phyloP scores from a whole-genome alignment of 2,329 filamentous ascomycete species.

The Endoconidiophora polonica region DNA sequence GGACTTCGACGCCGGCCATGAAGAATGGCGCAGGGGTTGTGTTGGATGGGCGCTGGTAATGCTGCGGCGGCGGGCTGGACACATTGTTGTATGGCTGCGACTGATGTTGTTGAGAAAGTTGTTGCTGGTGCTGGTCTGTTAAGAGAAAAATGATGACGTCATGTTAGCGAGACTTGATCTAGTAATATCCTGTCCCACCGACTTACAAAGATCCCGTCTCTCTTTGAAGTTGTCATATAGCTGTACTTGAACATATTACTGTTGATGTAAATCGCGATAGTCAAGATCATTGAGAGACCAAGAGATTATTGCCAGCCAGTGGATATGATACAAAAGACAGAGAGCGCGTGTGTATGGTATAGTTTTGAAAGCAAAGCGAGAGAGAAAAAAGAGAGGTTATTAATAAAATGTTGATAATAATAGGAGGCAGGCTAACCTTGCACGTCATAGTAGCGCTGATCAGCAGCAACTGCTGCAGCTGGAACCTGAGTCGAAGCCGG shows the following conservation, averaged over 20 bases:
- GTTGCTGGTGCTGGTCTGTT: background rate
- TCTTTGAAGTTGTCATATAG: too few relatives aligned
- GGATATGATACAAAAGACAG: background rate
- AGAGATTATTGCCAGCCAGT: too few relatives aligned
- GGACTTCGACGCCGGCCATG: constrained; percentile 40
- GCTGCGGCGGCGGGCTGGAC: constrained; percentile 32
- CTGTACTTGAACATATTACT: too few relatives aligned
- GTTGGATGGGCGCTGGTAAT: constrained; percentile 35
- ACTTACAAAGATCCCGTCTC: too few relatives aligned
- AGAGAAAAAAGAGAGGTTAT: background rate
- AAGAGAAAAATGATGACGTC: background rate
- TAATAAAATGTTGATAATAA: background rate
- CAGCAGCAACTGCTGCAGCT: constrained; percentile 7
- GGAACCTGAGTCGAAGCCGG: background rate
- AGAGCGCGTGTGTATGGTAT: background rate
- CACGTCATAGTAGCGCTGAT: constrained; percentile 13
- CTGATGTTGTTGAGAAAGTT: constrained; percentile 23
- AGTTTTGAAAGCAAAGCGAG: constrained; percentile 15
- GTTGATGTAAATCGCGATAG: too few relatives aligned
- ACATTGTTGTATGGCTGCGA: constrained; percentile 12
- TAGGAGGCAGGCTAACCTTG: constrained; percentile 5
- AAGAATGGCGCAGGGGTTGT: constrained; percentile 47
- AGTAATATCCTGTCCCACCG: too few relatives aligned
- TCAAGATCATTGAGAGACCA: too few relatives aligned
- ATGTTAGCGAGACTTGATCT: background rate